Conservation (phyloP, 441 rosid species). For the Biscutella laevigata region DNA sequence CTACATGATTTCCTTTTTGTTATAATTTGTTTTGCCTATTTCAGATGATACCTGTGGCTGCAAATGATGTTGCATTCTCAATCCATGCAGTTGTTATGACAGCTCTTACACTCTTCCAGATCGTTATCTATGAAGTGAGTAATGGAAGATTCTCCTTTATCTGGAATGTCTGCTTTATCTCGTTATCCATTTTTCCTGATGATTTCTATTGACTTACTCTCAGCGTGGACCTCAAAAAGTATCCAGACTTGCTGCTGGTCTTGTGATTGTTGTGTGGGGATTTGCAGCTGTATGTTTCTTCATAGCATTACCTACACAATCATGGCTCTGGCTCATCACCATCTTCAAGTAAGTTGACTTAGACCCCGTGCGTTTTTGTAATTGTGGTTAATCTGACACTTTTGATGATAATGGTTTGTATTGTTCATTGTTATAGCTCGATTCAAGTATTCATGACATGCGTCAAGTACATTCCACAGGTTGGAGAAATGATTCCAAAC, state of each 20-base stretch:
- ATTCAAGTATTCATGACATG: slow-evolving; percentile 84
- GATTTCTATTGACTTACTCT: slow-evolving; percentile 3
- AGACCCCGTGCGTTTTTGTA: no score
- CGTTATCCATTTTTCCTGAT: background rate
- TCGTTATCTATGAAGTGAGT: slow-evolving; percentile 71
- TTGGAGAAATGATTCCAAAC: slow-evolving; percentile 20
- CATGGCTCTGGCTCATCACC: slow-evolving; percentile 85
- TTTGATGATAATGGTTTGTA: background rate
- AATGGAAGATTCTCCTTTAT: background rate
- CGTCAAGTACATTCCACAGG: slow-evolving; percentile 91
- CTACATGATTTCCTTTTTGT: no score
- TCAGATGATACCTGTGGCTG: slow-evolving; percentile 98
- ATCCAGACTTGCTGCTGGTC: slow-evolving; percentile 50
- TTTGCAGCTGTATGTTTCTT: slow-evolving; percentile 66
- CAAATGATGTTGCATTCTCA: slow-evolving; percentile 92
- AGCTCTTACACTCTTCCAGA: slow-evolving; percentile 55
- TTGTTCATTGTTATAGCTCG: slow-evolving; percentile 46
- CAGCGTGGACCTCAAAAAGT: slow-evolving; percentile 86
- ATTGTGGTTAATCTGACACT: background rate
- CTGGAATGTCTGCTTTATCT: background rate
- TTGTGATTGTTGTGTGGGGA: slow-evolving; percentile 52
- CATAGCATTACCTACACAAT: slow-evolving; percentile 57
- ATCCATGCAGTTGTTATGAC: slow-evolving; percentile 81
- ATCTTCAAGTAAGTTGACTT: slow-evolving; percentile 86
- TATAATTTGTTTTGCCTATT: background rate